Base-by-base conservation (phyloP, 768 basidiomycete species). In the Aureoboletus auriporus region DNA sequence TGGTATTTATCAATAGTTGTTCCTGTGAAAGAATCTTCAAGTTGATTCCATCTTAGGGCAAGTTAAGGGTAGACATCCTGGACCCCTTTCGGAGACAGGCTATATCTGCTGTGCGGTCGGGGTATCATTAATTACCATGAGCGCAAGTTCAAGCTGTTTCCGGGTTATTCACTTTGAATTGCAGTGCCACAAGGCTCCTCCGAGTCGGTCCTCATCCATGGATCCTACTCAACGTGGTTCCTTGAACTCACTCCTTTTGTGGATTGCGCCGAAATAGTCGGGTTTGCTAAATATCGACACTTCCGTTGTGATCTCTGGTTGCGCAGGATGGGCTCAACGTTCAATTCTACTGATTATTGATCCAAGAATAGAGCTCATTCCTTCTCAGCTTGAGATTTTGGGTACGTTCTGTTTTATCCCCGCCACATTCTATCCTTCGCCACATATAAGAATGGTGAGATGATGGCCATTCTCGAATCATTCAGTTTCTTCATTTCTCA, bases 361-460 rank as follows among this genome's bases (percentile, higher is more conserved):
- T 33, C 13, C 6, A 12, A 4, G 20, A 23, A 23, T 4, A 4
- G 20, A 23, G 20, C 20, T 4, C 20, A 23, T 23, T 23, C 20
- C 20, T 23, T 23, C n/a, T n/a, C n/a, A n/a, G n/a, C n/a, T n/a
- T n/a, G n/a, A n/a, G n/a, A n/a, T n/a, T n/a, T n/a, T n/a, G n/a
- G n/a, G n/a, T n/a, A n/a, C n/a, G n/a, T 23, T 23, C 20, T 23
- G 4, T 23, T 27, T 14, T 23, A 17, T 14, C 27, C 28, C 50
- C 42, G 39, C 39, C 38, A 17, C 45, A 44, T 5, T 26, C n/a
- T 31, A 10, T 14, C 26, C 35, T 51, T 23, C 46, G 39, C 40
- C 39, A 27, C 46, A 40, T 53, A 57, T 50, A 63, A 51, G n/a
- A 43, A 33, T 13, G 12, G 1, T 14, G 9, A 8, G 17, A 4